Conservation (phyloP, 2,329 filamentous ascomycete species). For the Penicillium frequentans region DNA sequence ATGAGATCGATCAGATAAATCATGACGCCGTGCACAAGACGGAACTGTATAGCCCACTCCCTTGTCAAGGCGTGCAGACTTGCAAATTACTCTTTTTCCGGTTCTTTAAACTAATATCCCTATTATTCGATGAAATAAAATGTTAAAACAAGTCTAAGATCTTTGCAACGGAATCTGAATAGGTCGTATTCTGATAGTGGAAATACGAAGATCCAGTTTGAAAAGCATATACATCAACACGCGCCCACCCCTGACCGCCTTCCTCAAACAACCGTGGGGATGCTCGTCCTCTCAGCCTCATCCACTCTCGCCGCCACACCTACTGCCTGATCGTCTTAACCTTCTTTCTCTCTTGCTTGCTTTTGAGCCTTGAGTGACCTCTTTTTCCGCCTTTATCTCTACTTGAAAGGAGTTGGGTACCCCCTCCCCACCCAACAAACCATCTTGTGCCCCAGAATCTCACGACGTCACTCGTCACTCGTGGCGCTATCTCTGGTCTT, state of each 20-base stretch:
- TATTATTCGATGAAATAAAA: neutral
- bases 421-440: neutral
- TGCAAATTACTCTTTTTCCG: neutral
- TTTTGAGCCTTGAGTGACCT: neutral
- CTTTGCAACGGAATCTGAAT: too few species aligned
- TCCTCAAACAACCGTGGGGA: neutral
- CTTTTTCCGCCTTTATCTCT: neutral
- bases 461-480: neutral
- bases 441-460: neutral
- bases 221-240: neutral
- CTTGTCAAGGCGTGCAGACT: neutral
- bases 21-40: neutral
- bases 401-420: neutral
- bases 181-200: neutral
- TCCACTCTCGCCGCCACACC: conserved; percentile 16
- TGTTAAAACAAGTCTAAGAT: too few species aligned
- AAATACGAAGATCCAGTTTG: neutral
- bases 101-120: too few species aligned
- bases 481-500: conserved; percentile 2
- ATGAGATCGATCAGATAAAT: neutral
- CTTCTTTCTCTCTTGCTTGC: conserved; percentile 1
- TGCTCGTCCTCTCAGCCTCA: conserved; percentile 18
- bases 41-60: neutral
- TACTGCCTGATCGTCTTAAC: conserved; percentile 17
- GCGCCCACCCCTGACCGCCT: conserved; percentile 19